Base-by-base conservation (phyloP, 495 filamentous ascomycete genomes). In the Hypoxylon trugodes region DNA sequence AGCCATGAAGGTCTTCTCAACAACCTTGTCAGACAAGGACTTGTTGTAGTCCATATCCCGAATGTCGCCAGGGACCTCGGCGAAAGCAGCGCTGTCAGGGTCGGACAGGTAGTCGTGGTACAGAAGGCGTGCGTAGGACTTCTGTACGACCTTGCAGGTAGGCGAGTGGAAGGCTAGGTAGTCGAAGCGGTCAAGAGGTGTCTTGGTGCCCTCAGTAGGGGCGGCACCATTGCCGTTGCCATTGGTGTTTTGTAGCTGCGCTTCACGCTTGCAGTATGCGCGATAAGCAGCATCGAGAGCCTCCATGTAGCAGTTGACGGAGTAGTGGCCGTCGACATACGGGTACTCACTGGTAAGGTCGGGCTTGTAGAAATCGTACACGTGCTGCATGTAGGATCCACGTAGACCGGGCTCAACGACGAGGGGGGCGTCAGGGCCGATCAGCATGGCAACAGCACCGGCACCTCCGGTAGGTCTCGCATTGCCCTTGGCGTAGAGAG, bases 341-440 rank as follows among this genome's bases (percentile, higher is more conserved):
- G 95, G 95, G 79, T 98, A 98, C 77, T 98, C 95, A 85, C 91
- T 96, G 59, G 93, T 96, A 47, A 98, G 82, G 75, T 98, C 95
- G 68, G 95, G 90, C 87, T 98, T 98, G 87, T 96, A 98, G 81
- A 98, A 98, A 76, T 98, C 95, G 79, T 98, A 98, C 68, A 90
- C 91, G 77, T 98, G 95, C 70, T 86, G 86, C 85, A 97, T 89
- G 82, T 97, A 97, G 70, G 82, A 89, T 74, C 90, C 95, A 74
- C 96, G 89, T 56, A 96, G 87, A 73, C 94, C 95, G 42, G 95
- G 85, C 76, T 98, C 96, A 65, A 97, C 84, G 48, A 89, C 92
- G 66, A 98, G 80, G 36, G 94, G 93, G 35, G 95, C 96, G 69
- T 98, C 83, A 41, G 95, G 95, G 32, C 96, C 96, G 70, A 98